phyloP scores from a whole-genome alignment of 345 rosid genomes.

The Salix dunnii region DNA sequence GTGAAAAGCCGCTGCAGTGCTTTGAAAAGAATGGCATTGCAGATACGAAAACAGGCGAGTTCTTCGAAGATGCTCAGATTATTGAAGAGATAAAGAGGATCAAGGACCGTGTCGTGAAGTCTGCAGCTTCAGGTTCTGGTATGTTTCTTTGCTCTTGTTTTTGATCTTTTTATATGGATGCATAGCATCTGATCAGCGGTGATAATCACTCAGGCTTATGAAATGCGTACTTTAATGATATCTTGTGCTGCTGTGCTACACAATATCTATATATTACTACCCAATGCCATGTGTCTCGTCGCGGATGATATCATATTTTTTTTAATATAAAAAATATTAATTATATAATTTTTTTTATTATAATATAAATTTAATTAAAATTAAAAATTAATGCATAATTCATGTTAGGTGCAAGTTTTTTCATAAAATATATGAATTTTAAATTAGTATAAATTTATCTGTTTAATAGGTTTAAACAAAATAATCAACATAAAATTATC shows the following conservation, averaged over 20 bases:
- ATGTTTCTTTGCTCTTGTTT: slow-evolving; percentile 8
- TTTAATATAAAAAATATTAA: too few species aligned
- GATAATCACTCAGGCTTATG: not conserved
- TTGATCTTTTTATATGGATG: not conserved
- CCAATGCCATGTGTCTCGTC: too few species aligned
- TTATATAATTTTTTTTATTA: too few species aligned
- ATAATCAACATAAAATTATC: too few species aligned
- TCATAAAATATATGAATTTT: too few species aligned
- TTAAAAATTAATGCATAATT: too few species aligned
- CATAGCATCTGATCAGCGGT: not conserved
- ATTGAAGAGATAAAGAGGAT: slow-evolving; percentile 41
- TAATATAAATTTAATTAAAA: too few species aligned
- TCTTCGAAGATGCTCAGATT: slow-evolving; percentile 14
- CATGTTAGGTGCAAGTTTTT: too few species aligned
- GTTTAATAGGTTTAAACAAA: too few species aligned
- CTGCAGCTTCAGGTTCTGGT: slow-evolving; percentile 60
- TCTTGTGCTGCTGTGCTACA: not conserved
- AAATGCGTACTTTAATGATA: not conserved
- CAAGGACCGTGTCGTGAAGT: slow-evolving; percentile 41
- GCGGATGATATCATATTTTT: too few species aligned
- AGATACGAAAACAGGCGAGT: slow-evolving; percentile 22
- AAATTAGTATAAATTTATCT: too few species aligned
- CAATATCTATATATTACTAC: not conserved
- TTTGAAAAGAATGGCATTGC: slow-evolving; percentile 30
- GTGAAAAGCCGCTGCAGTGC: slow-evolving; percentile 50